phyloP scores from a whole-genome alignment of 2,329 filamentous ascomycete species.

The Beauveria sp. region DNA sequence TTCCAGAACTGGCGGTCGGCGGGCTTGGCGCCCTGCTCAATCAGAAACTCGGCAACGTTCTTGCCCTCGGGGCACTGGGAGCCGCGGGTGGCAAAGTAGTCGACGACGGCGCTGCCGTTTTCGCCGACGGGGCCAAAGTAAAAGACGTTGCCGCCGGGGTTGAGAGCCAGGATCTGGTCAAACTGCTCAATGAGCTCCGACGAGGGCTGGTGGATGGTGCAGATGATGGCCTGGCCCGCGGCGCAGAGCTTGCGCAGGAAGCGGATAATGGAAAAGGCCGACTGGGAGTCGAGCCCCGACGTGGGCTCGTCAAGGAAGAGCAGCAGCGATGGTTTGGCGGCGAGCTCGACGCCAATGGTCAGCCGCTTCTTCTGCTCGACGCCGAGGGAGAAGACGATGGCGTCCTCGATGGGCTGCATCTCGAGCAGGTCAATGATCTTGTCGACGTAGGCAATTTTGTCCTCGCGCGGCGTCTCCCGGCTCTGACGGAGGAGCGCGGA shows the following conservation, averaged over 20 bases:
- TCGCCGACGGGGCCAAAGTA: constrained; percentile 48
- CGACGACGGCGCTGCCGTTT: constrained; percentile 38
- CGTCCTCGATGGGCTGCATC: constrained; percentile 59
- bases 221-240: constrained; percentile 51
- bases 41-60: constrained; percentile 43
- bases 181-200: constrained; percentile 50
- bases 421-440: constrained; percentile 62
- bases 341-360: constrained; percentile 50
- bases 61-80: constrained; percentile 53
- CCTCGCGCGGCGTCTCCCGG: constrained; percentile 44
- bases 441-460: constrained; percentile 63
- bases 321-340: constrained; percentile 50
- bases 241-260: constrained; percentile 55
- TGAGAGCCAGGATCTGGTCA: constrained; percentile 47
- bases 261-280: constrained; percentile 54
- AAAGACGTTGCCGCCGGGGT: constrained; percentile 43
- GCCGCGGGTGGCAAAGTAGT: constrained; percentile 53
- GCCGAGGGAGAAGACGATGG: constrained; percentile 54
- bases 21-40: constrained; percentile 34
- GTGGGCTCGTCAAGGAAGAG: constrained; percentile 59
- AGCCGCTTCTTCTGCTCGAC: constrained; percentile 51
- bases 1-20: constrained; percentile 53
- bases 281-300: constrained; percentile 50
- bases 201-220: constrained; percentile 54
- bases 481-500: constrained; percentile 58